phyloP scores from a whole-genome alignment of 371 early-diverging fungal species.

The Neoconidiobolus thromboides region DNA sequence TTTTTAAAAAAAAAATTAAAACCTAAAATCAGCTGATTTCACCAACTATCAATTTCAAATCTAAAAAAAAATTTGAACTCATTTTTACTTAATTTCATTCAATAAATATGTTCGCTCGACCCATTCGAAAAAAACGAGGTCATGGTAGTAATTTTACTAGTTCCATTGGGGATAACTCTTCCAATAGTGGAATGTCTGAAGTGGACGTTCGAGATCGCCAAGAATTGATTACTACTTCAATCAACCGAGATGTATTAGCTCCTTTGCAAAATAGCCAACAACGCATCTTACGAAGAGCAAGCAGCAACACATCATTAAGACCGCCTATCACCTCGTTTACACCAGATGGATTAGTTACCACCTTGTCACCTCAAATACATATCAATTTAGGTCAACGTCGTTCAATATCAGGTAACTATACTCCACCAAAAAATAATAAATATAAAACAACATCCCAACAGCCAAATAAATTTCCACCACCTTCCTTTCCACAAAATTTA shows the following conservation, averaged over 20 bases:
- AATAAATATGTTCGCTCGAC: constrained; percentile 3
- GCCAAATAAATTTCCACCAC: background rate
- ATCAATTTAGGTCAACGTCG: background rate
- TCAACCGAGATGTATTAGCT: background rate
- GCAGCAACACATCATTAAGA: background rate
- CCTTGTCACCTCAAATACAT: background rate
- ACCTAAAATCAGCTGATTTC: no score
- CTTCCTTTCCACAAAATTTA: background rate
- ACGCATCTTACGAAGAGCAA: background rate
- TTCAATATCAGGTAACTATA: background rate
- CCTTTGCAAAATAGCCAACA: background rate
- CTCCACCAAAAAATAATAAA: background rate
- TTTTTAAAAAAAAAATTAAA: no score
- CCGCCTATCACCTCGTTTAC: background rate
- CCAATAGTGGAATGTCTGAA: background rate
- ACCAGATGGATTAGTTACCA: background rate
- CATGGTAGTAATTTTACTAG: constrained; percentile 1
- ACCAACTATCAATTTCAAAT: no score
- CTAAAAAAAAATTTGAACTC: background rate
- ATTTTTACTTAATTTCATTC: background rate
- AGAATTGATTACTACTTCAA: background rate
- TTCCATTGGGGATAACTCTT: constrained; percentile 1
- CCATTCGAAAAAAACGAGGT: background rate
- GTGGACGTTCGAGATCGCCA: background rate
- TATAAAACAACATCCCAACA: background rate